Evolutionary conservation across 2,329 filamentous ascomycete species (phyloP), one percentile per base, ranked within the genome.

Genomic region (Cytospora piceicola): DNA sequence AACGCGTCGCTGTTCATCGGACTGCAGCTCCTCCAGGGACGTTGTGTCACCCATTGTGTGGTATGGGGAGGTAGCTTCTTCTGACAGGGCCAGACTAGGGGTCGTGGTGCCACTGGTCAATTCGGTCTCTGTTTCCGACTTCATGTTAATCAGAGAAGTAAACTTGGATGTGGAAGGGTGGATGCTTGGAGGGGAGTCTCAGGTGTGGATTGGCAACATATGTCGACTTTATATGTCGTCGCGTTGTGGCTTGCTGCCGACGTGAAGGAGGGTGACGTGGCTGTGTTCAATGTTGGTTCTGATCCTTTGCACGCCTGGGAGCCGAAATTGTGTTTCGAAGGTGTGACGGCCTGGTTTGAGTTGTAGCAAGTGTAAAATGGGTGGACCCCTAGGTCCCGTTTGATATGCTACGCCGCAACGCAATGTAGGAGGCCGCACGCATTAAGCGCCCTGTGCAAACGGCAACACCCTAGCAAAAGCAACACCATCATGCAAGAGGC

Each of bases 1-100:
- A 1, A 66, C 36, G 0, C 42, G 59, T 15, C 64, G 60, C 32
- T 63, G 64, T 27, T 66, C 59, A 14, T 66, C 60, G 0, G 29
- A 63, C 24, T 66, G 64, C 39, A 66, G 27, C 6, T 59, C 59
- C 6, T 63, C 54, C 0, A 63, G 34, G 7, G 64, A 55, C 4
- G 32, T 15, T 7, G 36, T 42, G n/a, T 12, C 20, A 1, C 9
- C 12, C 22, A 51, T 30, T 17, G 9, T 30, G 4, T 20, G 11
- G 14, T 1, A 32, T 5, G 8, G 29, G 1, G 22, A 15, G 7
- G 24, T 27, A 30, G 9, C 24, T 9, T 27, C 34, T 42, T 4
- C 15, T 27, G 15, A 29, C 36, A 27, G n/a, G n/a, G n/a, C n/a
- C n/a, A n/a, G 22, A 2, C 6, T 9, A n/a, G 34, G 14, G 34